A percentile compares a stretch with the other conserved stretches of the same genome.
Conservation (phyloP, 495 filamentous ascomycete species). For the Neurospora sp. region DNA sequence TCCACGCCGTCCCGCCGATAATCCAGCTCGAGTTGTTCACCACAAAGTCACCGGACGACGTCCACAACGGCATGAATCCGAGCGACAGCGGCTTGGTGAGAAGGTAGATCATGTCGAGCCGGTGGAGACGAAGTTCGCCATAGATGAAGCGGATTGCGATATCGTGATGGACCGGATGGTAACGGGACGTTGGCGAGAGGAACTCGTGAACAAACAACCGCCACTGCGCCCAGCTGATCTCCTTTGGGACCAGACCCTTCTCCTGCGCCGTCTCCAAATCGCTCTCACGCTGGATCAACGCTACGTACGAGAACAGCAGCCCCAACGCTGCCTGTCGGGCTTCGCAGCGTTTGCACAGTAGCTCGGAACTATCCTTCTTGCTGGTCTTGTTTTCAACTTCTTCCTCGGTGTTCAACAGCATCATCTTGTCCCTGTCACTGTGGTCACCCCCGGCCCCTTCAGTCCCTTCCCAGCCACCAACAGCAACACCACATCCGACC, state of each 20-base stretch:
- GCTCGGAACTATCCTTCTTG: not conserved
- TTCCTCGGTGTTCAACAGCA: not conserved
- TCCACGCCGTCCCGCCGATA: slow-evolving; percentile 34
- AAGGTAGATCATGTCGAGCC: slow-evolving; percentile 29
- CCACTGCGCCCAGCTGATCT: slow-evolving; percentile 14
- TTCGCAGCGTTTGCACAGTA: not conserved
- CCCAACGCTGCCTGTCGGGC: slow-evolving; percentile 17
- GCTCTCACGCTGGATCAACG: slow-evolving; percentile 25
- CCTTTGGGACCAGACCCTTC: slow-evolving; percentile 22
- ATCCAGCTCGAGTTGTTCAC: slow-evolving; percentile 39
- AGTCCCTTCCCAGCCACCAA: not conserved
- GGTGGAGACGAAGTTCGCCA: slow-evolving; percentile 36
- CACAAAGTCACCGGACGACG: slow-evolving; percentile 27
- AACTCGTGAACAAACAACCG: slow-evolving; percentile 3
- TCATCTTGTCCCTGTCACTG: not conserved
- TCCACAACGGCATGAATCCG: slow-evolving; percentile 20
- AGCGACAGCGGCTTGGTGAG: not conserved
- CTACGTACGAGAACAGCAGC: slow-evolving; percentile 29
- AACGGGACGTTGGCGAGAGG: slow-evolving; percentile 9
- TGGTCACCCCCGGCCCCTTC: not conserved
- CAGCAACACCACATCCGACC: not conserved
- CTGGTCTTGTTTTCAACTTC: not conserved
- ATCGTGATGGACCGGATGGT: slow-evolving; percentile 17
- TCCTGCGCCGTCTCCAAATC: slow-evolving; percentile 30
- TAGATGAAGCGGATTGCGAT: slow-evolving; percentile 34